Evolutionary conservation across 2,329 filamentous ascomycete genomes (phyloP).

Genomic region (Hymenoscyphus fructigenus): DNA sequence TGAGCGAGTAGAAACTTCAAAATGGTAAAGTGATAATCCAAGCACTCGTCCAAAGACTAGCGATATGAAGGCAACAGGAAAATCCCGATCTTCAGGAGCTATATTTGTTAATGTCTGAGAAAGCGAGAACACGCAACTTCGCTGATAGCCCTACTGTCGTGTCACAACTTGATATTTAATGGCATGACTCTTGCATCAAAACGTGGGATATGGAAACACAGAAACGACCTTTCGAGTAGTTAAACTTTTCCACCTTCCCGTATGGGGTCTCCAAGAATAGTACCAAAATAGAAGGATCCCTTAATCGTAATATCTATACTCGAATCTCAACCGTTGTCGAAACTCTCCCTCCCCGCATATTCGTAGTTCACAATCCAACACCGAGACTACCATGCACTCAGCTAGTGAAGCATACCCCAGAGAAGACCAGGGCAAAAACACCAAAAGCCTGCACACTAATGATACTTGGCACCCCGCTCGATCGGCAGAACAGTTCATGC

Average conservation of each 20-base stretch:
- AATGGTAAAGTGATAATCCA: neutral
- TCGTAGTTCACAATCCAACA: neutral
- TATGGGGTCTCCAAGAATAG: neutral
- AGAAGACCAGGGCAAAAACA: neutral
- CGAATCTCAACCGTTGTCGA: neutral
- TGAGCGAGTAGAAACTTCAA: neutral
- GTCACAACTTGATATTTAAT: neutral
- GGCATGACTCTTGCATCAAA: neutral
- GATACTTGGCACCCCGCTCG: neutral
- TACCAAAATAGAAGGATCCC: neutral
- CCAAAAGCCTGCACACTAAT: neutral
- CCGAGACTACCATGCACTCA: neutral
- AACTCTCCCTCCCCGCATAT: too few species aligned
- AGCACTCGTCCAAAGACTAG: neutral
- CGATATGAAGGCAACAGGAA: neutral
- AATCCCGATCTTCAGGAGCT: neutral
- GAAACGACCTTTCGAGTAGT: neutral
- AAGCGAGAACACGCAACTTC: neutral
- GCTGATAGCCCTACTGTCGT: neutral
- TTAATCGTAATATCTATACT: neutral
- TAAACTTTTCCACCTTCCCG: neutral
- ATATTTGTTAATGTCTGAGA: neutral
- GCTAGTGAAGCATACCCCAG: neutral
- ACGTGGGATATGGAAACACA: constrained; percentile 1
- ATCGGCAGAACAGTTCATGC: neutral